phyloP scores from a whole-genome alignment of 108 stramenopile species.

The Ochromonas danica region DNA sequence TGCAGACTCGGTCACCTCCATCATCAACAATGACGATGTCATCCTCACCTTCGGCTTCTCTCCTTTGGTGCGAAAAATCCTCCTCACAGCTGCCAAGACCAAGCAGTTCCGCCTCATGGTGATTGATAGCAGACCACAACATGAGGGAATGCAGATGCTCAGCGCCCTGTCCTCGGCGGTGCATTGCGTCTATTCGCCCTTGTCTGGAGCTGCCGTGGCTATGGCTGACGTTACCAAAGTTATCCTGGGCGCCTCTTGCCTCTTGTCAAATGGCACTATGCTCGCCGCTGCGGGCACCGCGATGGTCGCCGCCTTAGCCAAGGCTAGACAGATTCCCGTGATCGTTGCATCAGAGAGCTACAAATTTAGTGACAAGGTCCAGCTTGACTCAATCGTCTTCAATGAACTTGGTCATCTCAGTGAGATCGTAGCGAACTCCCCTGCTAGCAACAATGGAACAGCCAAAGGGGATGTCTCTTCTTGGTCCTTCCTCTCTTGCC shows the following conservation, averaged over 20 bases:
- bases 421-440: conserved; percentile 52
- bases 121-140: conserved; percentile 77
- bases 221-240: conserved; percentile 94
- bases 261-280: conserved; percentile 91
- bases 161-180: conserved; percentile 62
- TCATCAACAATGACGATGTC: conserved; percentile 86
- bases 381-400: conserved; percentile 85
- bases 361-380: conserved; percentile 95
- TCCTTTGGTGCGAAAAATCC: conserved; percentile 64
- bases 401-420: conserved; percentile 93
- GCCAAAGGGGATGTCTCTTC: background rate
- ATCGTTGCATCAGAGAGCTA: conserved; percentile 96
- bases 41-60: conserved; percentile 80
- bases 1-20: conserved; percentile 67
- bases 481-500: background rate
- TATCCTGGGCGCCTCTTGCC: conserved; percentile 88
- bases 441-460: background rate
- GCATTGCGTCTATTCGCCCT: conserved; percentile 76
- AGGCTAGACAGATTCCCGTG: conserved; percentile 78
- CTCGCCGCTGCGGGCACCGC: conserved; percentile 87
- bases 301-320: conserved; percentile 85
- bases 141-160: conserved; percentile 77
- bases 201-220: conserved; percentile 84
- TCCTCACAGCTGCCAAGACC: conserved; percentile 59
- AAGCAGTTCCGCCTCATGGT: conserved; percentile 77